Evolutionary conservation across 352 stramenopile species (phyloP), one percentile per base, ranked within the genome.

Genomic region (Phytophthora cactorum): DNA sequence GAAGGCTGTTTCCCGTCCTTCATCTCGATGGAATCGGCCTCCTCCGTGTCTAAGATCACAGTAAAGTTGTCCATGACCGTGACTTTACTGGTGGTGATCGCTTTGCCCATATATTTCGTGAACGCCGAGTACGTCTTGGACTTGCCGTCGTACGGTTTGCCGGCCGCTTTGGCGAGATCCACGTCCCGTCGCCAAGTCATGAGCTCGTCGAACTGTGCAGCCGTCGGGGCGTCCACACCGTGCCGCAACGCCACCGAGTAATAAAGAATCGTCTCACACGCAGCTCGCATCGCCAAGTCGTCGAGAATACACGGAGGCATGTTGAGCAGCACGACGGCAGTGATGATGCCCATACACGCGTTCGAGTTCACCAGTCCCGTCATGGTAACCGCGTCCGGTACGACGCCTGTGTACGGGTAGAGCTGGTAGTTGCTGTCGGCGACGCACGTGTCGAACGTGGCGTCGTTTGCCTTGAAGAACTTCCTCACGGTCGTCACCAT

Each of bases 181-280:
- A 82, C 78, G 34, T 79, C 57, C 4, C 78, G 72, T 12, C 84
- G 78, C 84, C 84, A 92, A 1, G 67, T 57, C 72, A 92, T 81
- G 29, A 89, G 66, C 28, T 81, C 65, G 36, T 78, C 38, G 38
- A 89, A 87, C 52, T 89, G 56, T 5, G 59, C 60, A 0, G 68
- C 52, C 5, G 77, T 77, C 3, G 84, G 77, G 2, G 79, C 68
- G 0, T 52, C n/a, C 8, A 59, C 59, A 0, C 63, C 67, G 1
- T 75, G 44, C 0, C 58, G 64, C 50, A 91, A 59, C 25, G 84
- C 80, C 34, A 80, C 58, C 1, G 78, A 86, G 41, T 85, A 88
- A 64, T 86, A 85, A 34, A 92, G 73, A 27, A 92, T 47, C 53
- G 81, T 88, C 66, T 92, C 84, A 44, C 84, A 79, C 36, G 75